Conservation (phyloP, 2,329 filamentous ascomycete genomes). For the Trichophyton schoenleinii region DNA sequence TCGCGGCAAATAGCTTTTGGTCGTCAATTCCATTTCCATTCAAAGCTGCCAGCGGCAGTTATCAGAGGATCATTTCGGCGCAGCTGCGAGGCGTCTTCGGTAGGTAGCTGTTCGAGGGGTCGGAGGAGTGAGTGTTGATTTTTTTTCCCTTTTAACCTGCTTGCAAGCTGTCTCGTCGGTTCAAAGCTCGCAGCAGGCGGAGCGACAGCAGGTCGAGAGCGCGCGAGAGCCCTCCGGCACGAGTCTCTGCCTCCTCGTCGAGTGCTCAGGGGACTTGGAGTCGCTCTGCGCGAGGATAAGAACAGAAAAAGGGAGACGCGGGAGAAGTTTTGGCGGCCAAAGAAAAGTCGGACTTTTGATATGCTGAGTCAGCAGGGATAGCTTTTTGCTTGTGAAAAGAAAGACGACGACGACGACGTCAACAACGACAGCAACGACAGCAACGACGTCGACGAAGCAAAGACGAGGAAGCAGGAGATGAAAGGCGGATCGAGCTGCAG, state of each 20-base stretch:
- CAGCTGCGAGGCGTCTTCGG: not conserved
- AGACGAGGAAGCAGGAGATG: not conserved
- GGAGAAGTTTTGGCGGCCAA: not conserved
- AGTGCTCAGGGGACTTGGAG: not conserved
- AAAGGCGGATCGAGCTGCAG: not conserved
- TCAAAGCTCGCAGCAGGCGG: not conserved
- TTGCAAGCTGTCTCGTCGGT: not conserved
- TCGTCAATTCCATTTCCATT: conserved; percentile 3
- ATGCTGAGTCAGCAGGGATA: not conserved
- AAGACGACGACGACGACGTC: not conserved
- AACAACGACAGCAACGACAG: not conserved
- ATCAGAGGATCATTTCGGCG: not conserved
- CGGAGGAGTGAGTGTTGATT: not conserved
- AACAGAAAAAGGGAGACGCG: not conserved
- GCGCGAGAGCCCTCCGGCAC: not conserved
- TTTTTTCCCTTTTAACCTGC: not conserved
- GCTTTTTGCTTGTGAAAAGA: not conserved
- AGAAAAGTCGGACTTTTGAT: not conserved
- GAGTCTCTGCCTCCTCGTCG: not conserved
- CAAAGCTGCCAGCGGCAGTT: not conserved
- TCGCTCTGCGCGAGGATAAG: no score
- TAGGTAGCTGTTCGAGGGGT: not conserved
- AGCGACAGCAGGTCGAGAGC: not conserved
- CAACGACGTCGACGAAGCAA: not conserved
- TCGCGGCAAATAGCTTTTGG: not conserved